Evolutionary conservation across 2,329 filamentous ascomycete genomes (phyloP).

Genomic region (Akanthomyces uredinophilus): DNA sequence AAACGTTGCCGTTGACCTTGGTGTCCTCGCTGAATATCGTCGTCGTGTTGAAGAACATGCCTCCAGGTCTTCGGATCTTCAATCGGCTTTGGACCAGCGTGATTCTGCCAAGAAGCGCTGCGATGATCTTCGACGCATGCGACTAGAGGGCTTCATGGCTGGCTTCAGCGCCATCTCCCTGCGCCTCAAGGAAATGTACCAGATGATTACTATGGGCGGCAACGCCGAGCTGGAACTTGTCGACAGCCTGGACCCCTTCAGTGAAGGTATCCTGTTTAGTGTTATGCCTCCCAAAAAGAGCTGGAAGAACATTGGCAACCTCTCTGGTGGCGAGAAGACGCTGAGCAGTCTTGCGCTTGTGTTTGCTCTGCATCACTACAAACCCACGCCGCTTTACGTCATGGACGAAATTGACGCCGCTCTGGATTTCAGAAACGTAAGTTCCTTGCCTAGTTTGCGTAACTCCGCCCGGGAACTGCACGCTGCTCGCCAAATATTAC

Average conservation of each 20-base stretch:
- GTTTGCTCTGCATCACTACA: conserved; percentile 98
- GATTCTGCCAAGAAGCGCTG: conserved; percentile 88
- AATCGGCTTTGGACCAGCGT: conserved; percentile 68
- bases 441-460: conserved; percentile 32
- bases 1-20: conserved; percentile 80
- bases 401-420: conserved; percentile 99
- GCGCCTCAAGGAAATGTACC: conserved; percentile 98
- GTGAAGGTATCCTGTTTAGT: conserved; percentile 91
- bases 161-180: conserved; percentile 92
- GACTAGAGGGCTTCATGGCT: conserved; percentile 96
- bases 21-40: conserved; percentile 83
- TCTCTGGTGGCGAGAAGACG: conserved; percentile 96
- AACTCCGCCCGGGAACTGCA: neutral
- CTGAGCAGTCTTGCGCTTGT: conserved; percentile 87
- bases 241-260: conserved; percentile 92
- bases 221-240: conserved; percentile 97
- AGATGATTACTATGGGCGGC: conserved; percentile 99
- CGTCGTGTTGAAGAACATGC: conserved; percentile 79
- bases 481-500: conserved; percentile 9
- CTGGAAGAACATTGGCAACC: conserved; percentile 98
- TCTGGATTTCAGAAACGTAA: conserved; percentile 93
- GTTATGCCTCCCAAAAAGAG: conserved; percentile 99
- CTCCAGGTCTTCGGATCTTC: conserved; percentile 76
- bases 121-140: conserved; percentile 83
- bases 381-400: conserved; percentile 94